A percentile compares a stretch with the other conserved stretches of the same genome.
These are phyloP conservation scores for Wickerhamiella australiensis DNA, from an alignment of 805 yeast species.

Conservation along the genomic window DNA sequence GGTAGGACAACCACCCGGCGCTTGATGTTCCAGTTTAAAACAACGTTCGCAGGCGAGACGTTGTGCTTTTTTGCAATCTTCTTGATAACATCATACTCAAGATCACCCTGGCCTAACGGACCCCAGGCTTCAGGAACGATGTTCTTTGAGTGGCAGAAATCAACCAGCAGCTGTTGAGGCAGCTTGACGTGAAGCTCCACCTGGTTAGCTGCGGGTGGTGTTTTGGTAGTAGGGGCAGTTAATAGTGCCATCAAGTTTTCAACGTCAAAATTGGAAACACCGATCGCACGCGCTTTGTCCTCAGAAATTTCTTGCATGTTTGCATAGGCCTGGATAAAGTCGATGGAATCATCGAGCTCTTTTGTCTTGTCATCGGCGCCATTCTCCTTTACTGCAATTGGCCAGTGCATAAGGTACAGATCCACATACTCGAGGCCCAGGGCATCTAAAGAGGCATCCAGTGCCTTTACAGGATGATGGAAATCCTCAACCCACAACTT, in stretches of 20 bases:
- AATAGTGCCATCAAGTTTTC: conserved; percentile 42
- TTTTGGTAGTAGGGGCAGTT: conserved; percentile 21
- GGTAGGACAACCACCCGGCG: conserved; percentile 53
- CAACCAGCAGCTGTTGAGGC: conserved; percentile 49
- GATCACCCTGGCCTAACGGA: conserved; percentile 59
- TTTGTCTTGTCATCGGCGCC: too few species aligned
- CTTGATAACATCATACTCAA: conserved; percentile 41
- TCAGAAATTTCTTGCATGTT: conserved; percentile 46
- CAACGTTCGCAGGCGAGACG: conserved; percentile 26
- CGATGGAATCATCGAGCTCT: conserved; percentile 12
- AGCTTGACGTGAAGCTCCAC: conserved; percentile 64
- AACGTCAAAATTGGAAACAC: conserved; percentile 62
- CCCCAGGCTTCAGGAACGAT: conserved; percentile 62
- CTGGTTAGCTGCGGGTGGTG: conserved; percentile 62
- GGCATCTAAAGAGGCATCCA: conserved; percentile 39
- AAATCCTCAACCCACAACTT: conserved; percentile 40
- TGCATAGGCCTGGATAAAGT: conserved; percentile 48
- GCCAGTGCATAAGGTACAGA: conserved; percentile 59
- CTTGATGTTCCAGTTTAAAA: conserved; percentile 29
- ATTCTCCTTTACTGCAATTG: conserved; percentile 31
- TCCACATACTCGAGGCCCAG: conserved; percentile 52
- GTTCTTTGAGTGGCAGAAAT: conserved; percentile 40
- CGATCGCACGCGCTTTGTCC: conserved; percentile 49
- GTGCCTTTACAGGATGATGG: conserved; percentile 35
- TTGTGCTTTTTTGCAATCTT: conserved; percentile 47